Conservation (phyloP, 805 yeast species). For the Starmerella apicola region DNA sequence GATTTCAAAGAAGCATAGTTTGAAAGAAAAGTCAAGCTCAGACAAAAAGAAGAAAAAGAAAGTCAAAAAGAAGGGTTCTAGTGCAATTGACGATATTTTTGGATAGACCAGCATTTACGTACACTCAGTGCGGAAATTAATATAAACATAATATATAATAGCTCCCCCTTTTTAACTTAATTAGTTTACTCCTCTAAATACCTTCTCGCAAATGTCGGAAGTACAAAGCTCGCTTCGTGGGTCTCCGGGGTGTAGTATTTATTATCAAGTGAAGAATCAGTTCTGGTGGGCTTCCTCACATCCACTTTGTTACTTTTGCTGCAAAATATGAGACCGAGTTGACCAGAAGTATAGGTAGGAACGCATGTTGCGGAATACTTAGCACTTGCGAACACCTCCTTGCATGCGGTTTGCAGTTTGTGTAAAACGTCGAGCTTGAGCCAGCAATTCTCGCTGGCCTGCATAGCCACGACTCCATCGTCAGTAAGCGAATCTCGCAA, state of each 20-base stretch:
- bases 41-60: constrained; percentile 5
- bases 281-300: constrained; percentile 58
- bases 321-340: constrained; percentile 96
- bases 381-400: constrained; percentile 77
- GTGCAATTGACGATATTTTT: constrained; percentile 65
- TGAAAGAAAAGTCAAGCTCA: neutral
- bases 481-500: constrained; percentile 49
- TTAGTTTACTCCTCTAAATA: constrained; percentile 32
- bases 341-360: constrained; percentile 96
- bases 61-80: constrained; percentile 35
- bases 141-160: constrained; percentile 12
- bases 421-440: constrained; percentile 74
- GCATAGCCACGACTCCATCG: constrained; percentile 65
- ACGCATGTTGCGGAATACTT: constrained; percentile 85
- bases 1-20: neutral
- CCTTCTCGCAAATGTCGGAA: constrained; percentile 80
- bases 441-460: constrained; percentile 80
- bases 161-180: too few species aligned
- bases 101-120: constrained; percentile 30
- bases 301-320: constrained; percentile 56
- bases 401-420: constrained; percentile 69
- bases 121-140: neutral
- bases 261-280: constrained; percentile 44
- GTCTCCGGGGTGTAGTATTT: constrained; percentile 77
- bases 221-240: constrained; percentile 78